Conservation (phyloP, 495 filamentous ascomycete species). For the Rusavskia elegans region DNA sequence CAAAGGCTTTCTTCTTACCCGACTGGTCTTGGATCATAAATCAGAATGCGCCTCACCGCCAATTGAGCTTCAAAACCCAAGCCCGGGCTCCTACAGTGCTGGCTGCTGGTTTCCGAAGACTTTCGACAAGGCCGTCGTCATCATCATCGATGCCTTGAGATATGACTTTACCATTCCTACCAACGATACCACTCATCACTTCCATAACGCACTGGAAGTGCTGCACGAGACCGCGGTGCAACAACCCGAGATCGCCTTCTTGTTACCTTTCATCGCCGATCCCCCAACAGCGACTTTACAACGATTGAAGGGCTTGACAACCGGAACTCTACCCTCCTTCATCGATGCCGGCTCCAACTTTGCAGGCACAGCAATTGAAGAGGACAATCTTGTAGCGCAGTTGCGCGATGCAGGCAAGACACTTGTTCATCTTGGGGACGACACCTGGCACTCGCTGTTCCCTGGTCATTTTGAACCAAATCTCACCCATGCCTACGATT, state of each 20-base stretch:
- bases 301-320: constrained; percentile 83
- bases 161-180: constrained; percentile 94
- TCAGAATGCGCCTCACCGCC: constrained; percentile 68
- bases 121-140: constrained; percentile 79
- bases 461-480: constrained; percentile 79
- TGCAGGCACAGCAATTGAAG: constrained; percentile 89
- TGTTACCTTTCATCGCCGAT: constrained; percentile 93
- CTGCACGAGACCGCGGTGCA: constrained; percentile 65
- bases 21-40: constrained; percentile 75
- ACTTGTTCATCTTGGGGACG: constrained; percentile 86
- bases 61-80: constrained; percentile 26
- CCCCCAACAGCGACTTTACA: constrained; percentile 90
- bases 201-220: constrained; percentile 75
- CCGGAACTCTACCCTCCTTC: constrained; percentile 88
- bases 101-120: constrained; percentile 94
- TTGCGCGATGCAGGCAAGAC: constrained; percentile 63
- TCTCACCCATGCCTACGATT: constrained; percentile 77
- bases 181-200: constrained; percentile 42
- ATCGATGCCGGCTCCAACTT: constrained; percentile 90
- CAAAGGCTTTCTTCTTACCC: constrained; percentile 89
- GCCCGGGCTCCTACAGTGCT: constrained; percentile 32
- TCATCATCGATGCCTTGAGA: constrained; percentile 84
- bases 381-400: constrained; percentile 86
- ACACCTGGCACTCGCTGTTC: constrained; percentile 89
- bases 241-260: constrained; percentile 64